These are phyloP conservation scores for Pichia eremophila DNA, from an alignment of 805 yeast genomes.

Conservation along the genomic window DNA sequence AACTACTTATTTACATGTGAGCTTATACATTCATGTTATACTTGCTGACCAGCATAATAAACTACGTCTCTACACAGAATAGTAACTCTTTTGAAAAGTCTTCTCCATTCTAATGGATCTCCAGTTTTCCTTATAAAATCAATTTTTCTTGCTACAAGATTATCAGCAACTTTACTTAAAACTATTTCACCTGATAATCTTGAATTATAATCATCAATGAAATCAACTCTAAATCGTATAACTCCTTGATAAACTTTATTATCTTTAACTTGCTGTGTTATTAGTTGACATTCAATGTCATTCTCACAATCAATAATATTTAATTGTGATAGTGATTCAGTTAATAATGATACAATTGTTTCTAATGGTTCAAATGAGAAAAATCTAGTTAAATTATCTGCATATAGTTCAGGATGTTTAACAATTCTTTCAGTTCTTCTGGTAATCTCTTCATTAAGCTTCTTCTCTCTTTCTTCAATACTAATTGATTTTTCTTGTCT, in stretches of 20 bases:
- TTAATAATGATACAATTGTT: slow-evolving; percentile 31
- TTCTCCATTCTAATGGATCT: slow-evolving; percentile 69
- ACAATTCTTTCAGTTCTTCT: slow-evolving; percentile 9
- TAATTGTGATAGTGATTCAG: slow-evolving; percentile 33
- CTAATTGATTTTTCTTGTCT: slow-evolving; percentile 7
- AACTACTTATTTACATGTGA: no score
- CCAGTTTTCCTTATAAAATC: slow-evolving; percentile 49
- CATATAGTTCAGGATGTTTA: slow-evolving; percentile 23
- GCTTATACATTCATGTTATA: no score
- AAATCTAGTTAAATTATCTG: slow-evolving; percentile 42
- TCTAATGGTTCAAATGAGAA: slow-evolving; percentile 38
- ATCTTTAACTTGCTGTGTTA: slow-evolving; percentile 18
- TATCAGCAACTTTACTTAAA: slow-evolving; percentile 31
- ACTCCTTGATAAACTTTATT: slow-evolving; percentile 22
- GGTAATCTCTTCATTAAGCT: slow-evolving; percentile 17
- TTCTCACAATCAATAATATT: slow-evolving; percentile 27
- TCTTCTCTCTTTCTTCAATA: slow-evolving; percentile 19
- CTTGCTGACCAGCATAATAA: slow-evolving; percentile 15
- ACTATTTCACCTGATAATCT: slow-evolving; percentile 38
- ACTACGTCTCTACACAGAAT: slow-evolving; percentile 50
- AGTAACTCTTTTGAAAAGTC: slow-evolving; percentile 49
- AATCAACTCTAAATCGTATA: slow-evolving; percentile 31
- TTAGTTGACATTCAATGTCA: slow-evolving; percentile 13
- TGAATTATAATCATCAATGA: slow-evolving; percentile 36
- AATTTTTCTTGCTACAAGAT: slow-evolving; percentile 35